Conservation (phyloP, 257 asterid genomes). For the Eustoma russellianum region DNA sequence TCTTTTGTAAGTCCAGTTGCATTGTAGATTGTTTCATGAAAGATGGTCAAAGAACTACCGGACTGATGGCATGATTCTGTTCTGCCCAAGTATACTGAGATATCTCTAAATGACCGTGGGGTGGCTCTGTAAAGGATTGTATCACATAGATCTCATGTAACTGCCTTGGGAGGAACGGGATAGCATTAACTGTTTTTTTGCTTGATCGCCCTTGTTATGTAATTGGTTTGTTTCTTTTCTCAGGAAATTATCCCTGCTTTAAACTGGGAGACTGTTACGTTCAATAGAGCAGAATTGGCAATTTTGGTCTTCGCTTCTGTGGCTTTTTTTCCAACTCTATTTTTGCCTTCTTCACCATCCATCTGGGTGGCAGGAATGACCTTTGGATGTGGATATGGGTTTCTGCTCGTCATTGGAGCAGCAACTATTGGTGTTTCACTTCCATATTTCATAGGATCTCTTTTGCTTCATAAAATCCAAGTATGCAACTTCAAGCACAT, state of each 20-base stretch:
- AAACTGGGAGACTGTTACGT: constrained; percentile 27
- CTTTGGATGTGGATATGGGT: constrained; percentile 29
- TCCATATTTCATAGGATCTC: constrained; percentile 73
- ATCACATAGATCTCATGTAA: too few relatives aligned
- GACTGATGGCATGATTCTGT: too few relatives aligned
- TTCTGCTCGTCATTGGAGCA: constrained; percentile 33
- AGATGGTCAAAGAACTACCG: too few relatives aligned
- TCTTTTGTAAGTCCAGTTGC: too few relatives aligned
- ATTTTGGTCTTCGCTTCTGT: constrained; percentile 22
- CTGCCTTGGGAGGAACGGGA: too few relatives aligned
- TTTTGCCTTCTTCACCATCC: constrained; percentile 33
- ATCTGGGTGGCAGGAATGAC: constrained; percentile 37
- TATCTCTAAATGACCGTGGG: too few relatives aligned
- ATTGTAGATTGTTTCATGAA: too few relatives aligned
- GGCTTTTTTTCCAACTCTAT: constrained; percentile 23
- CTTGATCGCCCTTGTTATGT: not conserved
- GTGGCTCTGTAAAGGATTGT: too few relatives aligned
- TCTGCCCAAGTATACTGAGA: too few relatives aligned
- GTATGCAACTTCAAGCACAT: constrained; percentile 24
- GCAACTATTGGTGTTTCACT: constrained; percentile 60
- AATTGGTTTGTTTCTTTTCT: constrained; percentile 3
- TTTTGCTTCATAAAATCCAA: constrained; percentile 62
- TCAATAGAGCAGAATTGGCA: constrained; percentile 24
- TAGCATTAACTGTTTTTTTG: too few relatives aligned
- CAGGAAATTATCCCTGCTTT: constrained; percentile 21